Evolutionary conservation across 345 rosid genomes (phyloP).

Genomic region (Eucalyptus sideroxylon): DNA sequence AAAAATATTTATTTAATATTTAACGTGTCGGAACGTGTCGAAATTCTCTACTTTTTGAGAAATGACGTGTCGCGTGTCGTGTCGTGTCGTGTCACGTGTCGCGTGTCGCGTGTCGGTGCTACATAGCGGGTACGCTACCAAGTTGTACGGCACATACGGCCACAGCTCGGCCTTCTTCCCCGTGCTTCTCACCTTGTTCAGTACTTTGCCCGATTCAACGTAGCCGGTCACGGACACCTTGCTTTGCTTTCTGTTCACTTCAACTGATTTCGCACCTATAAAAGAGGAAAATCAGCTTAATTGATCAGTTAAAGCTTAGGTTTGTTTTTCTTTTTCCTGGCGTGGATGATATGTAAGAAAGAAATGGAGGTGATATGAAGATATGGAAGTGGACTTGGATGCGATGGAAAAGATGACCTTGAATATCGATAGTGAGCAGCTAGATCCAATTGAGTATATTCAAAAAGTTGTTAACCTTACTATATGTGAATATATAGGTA

Average conservation of each 20-base stretch:
- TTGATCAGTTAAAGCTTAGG: background rate
- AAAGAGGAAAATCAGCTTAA: background rate
- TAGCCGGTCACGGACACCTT: slow-evolving; percentile 25
- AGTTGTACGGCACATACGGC: slow-evolving; percentile 37
- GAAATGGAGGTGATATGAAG: background rate
- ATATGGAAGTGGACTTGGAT: background rate
- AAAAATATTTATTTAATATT: no score
- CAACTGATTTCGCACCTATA: slow-evolving; percentile 30
- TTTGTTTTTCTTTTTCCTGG: background rate
- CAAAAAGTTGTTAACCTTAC: background rate
- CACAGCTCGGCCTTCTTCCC: slow-evolving; percentile 47
- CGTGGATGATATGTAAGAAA: background rate
- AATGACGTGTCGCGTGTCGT: no score
- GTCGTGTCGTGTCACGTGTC: no score
- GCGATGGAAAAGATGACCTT: background rate
- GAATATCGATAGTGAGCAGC: background rate
- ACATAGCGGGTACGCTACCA: slow-evolving; percentile 42
- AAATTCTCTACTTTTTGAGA: no score
- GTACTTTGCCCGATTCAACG: slow-evolving; percentile 38
- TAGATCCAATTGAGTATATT: background rate
- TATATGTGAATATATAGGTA: background rate
- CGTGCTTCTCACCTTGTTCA: slow-evolving; percentile 21
- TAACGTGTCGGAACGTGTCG: no score
- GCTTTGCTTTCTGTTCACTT: slow-evolving; percentile 39
- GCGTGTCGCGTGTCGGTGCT: no score